Base-by-base conservation (phyloP, 2,329 filamentous ascomycete genomes). In the Ophiobolus disseminans region DNA sequence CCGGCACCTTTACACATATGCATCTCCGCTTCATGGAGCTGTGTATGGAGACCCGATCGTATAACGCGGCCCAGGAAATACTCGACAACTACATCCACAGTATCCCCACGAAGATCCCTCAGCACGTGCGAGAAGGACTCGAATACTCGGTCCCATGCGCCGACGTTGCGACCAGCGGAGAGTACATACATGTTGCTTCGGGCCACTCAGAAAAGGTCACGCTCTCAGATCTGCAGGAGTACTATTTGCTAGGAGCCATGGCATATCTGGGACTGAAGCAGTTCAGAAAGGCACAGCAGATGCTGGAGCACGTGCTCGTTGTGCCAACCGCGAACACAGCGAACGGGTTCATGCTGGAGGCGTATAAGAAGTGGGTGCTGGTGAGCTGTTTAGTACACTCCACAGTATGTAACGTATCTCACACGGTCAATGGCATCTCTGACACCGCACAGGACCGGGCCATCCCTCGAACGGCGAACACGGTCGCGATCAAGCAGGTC, bases 331-430 rank as follows among this genome's bases (percentile, higher is more conserved):
- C 80, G 0, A 86, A 80, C 23, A 80, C 84, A 26, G 79, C 85
- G 10, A 93, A 87, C 71, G 87, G 86, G 68, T 80, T 95, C 40
- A 94, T 94, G 88, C 79, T 89, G 3, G 91, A 96, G 58, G 90
- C 90, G 5, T 93, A 96, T 78, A 95, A 93, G 75, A 95, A 93
- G 73, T 97, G 91, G 89, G 69, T 95, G 7, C 76, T 99, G 13
- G 81, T 91, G 8, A 85, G 86, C 43, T 79, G 97, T 45, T 76
- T 99, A 14, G 79, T 83, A 5, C 77, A 86, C 43, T 92, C 91
- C 57, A 83, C 79, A 62, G 77, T 83, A 60, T 70, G 76, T 60
- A 17, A 5, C 8, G 4, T 9, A 23, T 9, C 20, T 56, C 71
- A 74, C 55, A 36, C 9, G 3, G 4, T 26, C 10, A 14, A 16